Percentiles rank a stretch among this genome's conserved stretches.
Conservation (phyloP, 495 filamentous ascomycete genomes). For the Hyaloscypha finlandica region DNA sequence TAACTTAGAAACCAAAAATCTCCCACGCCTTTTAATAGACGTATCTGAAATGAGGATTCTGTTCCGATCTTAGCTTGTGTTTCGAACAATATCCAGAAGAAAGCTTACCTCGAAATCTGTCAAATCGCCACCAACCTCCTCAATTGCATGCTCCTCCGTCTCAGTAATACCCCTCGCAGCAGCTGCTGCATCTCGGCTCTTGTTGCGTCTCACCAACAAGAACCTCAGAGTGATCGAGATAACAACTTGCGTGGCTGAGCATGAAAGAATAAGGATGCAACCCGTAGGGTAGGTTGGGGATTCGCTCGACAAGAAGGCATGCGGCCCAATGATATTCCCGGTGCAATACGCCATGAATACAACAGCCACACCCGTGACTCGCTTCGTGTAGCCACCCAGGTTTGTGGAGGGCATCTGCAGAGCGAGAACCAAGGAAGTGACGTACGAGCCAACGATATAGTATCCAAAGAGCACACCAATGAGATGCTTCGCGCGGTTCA, state of each 20-base stretch:
- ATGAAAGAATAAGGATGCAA: not conserved
- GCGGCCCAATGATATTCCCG: constrained; percentile 29
- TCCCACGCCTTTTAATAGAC: constrained; percentile 23
- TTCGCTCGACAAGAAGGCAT: constrained; percentile 19
- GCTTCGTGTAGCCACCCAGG: constrained; percentile 29
- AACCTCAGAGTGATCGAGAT: not conserved
- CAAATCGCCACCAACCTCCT: constrained; percentile 53
- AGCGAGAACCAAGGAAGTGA: constrained; percentile 38
- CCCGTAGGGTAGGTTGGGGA: not conserved
- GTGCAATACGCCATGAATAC: constrained; percentile 29
- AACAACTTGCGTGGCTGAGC: not conserved
- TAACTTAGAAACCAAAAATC: not conserved
- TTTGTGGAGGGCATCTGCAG: constrained; percentile 31
- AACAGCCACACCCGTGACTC: constrained; percentile 27
- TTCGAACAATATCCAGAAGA: too few species aligned
- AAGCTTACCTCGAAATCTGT: constrained; percentile 45
- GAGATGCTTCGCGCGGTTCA: too few species aligned
- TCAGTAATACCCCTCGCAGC: constrained; percentile 37
- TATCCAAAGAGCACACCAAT: constrained; percentile 35
- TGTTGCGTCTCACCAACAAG: constrained; percentile 29
- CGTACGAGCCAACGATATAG: constrained; percentile 44
- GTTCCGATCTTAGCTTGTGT: too few species aligned
- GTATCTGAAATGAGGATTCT: constrained; percentile 53
- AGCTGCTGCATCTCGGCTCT: constrained; percentile 44
- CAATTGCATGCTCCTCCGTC: constrained; percentile 36